A percentile compares a stretch with the other conserved stretches of the same genome.
Evolutionary conservation across 148 eudicot species (phyloP).

Genomic region (Camellia japonica): DNA sequence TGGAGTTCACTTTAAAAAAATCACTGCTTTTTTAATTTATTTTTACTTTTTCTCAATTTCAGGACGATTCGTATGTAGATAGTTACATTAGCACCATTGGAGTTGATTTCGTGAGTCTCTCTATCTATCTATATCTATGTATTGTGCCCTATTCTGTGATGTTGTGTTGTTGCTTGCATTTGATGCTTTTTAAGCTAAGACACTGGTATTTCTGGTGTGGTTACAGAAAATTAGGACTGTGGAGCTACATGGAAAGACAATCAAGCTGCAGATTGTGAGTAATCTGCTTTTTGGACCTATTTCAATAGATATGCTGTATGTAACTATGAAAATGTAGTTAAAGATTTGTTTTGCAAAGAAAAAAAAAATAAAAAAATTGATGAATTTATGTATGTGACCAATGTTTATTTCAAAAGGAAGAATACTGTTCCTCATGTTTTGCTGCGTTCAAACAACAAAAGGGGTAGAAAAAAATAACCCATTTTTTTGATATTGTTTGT

Average conservation of each 20-base stretch:
- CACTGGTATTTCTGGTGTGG: background rate
- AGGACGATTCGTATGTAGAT: constrained; percentile 86
- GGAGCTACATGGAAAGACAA: constrained; percentile 83
- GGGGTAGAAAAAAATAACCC: background rate
- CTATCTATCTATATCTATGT: background rate
- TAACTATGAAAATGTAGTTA: background rate
- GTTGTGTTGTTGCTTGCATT: background rate
- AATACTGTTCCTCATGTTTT: background rate
- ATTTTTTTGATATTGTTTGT: background rate
- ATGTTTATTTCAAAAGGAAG: background rate
- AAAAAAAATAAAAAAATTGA: no score
- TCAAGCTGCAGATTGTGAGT: constrained; percentile 92
- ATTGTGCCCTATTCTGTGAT: background rate
- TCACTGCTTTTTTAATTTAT: background rate
- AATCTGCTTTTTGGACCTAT: background rate
- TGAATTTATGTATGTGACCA: background rate
- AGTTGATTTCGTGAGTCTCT: constrained; percentile 74
- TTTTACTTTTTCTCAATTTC: constrained; percentile 16
- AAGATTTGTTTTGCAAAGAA: no score
- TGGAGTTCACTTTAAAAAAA: background rate
- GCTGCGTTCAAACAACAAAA: background rate
- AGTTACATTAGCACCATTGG: constrained; percentile 93
- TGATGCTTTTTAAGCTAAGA: background rate
- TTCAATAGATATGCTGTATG: background rate
- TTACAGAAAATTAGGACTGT: constrained; percentile 90